phyloP scores from a whole-genome alignment of 352 stramenopile genomes.

The Globisporangium viniferum region DNA sequence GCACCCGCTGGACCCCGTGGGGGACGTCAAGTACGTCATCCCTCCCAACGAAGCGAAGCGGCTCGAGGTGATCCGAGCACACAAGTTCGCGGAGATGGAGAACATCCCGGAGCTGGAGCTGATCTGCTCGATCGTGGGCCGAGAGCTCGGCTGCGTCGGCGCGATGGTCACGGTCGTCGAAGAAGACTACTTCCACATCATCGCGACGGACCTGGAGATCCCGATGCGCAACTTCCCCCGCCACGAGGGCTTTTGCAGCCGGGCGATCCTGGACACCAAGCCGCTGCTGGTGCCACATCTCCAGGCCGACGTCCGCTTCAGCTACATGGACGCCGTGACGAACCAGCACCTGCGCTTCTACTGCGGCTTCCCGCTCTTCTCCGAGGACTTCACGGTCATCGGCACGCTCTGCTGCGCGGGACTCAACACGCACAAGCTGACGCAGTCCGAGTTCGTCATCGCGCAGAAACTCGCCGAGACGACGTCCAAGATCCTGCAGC shows the following conservation, averaged over 20 bases:
- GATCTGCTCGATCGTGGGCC: slow-evolving; percentile 40
- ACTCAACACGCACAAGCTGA: slow-evolving; percentile 10
- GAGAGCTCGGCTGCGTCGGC: slow-evolving; percentile 35
- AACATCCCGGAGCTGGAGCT: slow-evolving; percentile 47
- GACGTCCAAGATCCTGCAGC: slow-evolving; percentile 11
- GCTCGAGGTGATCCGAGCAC: slow-evolving; percentile 22
- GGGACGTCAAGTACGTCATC: not conserved
- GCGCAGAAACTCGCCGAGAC: slow-evolving; percentile 15
- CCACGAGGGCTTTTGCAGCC: slow-evolving; percentile 43
- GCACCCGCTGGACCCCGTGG: slow-evolving; percentile 16
- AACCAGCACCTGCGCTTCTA: slow-evolving; percentile 25
- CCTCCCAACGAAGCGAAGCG: slow-evolving; percentile 34
- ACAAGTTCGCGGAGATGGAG: slow-evolving; percentile 23
- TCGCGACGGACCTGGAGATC: slow-evolving; percentile 29
- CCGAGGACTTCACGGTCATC: slow-evolving; percentile 15
- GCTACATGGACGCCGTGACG: slow-evolving; percentile 27
- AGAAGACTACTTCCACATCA: slow-evolving; percentile 33
- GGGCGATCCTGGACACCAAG: slow-evolving; percentile 49
- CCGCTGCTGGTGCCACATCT: slow-evolving; percentile 49
- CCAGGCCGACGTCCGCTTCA: slow-evolving; percentile 53
- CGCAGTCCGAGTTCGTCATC: slow-evolving; percentile 15
- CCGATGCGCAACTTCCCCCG: slow-evolving; percentile 25
- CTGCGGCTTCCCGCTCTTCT: slow-evolving; percentile 21
- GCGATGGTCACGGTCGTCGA: slow-evolving; percentile 47
- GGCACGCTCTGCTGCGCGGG: slow-evolving; percentile 19